phyloP scores from a whole-genome alignment of 139 green algal species.

The Micractinium conductrix region DNA sequence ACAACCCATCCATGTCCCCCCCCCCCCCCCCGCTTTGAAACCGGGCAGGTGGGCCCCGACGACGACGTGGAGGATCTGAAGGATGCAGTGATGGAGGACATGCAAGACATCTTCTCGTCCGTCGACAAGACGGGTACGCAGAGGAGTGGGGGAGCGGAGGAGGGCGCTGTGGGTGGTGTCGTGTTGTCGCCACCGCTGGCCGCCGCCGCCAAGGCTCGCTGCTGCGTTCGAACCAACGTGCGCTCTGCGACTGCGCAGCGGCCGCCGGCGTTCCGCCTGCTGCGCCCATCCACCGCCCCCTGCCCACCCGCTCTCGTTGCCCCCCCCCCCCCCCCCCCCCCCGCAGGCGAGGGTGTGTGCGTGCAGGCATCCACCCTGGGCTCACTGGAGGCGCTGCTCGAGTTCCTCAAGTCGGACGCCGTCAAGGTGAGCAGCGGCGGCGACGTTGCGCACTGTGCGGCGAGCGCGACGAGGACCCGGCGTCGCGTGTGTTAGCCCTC shows the following conservation, averaged over 20 bases:
- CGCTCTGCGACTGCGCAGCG: too few species aligned
- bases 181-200: background rate
- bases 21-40: background rate
- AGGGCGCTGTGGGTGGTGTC: background rate
- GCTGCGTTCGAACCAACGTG: too few species aligned
- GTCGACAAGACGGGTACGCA: conserved; percentile 60
- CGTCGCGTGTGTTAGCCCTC: too few species aligned
- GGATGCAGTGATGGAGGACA: conserved; percentile 94
- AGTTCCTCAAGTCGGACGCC: conserved; percentile 88
- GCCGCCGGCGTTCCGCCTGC: too few species aligned
- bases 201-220: too few species aligned
- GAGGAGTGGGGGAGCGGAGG: background rate
- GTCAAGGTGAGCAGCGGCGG: conserved; percentile 56
- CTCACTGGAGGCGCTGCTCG: conserved; percentile 97
- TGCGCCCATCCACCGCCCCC: too few species aligned
- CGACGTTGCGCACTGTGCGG: too few species aligned
- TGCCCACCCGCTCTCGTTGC: background rate
- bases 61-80: conserved; percentile 96
- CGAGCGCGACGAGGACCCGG: too few species aligned
- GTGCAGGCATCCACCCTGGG: conserved; percentile 98
- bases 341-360: conserved; percentile 90
- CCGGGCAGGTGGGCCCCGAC: conserved; percentile 64
- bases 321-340: background rate
- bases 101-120: conserved; percentile 87
- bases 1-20: too few species aligned